Base-by-base conservation (phyloP, 306 rosid genomes). In the Cucurbita argyrosperma region DNA sequence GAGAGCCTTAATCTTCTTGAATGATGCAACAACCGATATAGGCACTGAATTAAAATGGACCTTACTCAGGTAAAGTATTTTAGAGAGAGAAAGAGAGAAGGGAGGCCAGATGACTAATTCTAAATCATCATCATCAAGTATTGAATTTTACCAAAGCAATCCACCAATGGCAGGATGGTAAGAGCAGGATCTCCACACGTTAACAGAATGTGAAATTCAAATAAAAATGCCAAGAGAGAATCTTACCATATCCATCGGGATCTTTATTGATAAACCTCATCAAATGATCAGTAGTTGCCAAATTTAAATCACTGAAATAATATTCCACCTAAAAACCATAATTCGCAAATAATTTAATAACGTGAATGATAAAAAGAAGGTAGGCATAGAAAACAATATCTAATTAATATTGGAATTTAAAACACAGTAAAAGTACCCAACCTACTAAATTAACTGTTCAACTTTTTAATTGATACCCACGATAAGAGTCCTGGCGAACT, bases 1-100 rank as follows among this genome's bases (percentile, higher is more conserved):
- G 23, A 89, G 92, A 74, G 96, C 90, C 88, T 94, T 94, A 68
- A 94, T 94, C 92, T 94, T 94, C 92, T 94, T 94, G 86, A 94
- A 94, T 76, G 97, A 94, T 78, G 96, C 96, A 82, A 94, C 96
- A 78, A 94, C 92, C 69, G 91, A 86, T 78, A 91, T 86, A 19
- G 98, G 98, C 87, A 94, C 98, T 94, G 72, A 78, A 80, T 6
- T 61, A 77, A 80, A 71, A 78, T 59, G 74, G 77, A 66, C 45
- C 74, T 47, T 26, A 35, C 43, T 69, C 74, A 70, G 72, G 54
- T 38, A 5, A 65, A 12, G 42, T 30, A 30, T 50, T 70, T 37
- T 1, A 13, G 14, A 50, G 59, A 50, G 58, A 43, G 53, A 10
- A 26, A 10, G 8, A 8, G 58, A 26, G 21, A 7, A 13, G 21